phyloP scores from a whole-genome alignment of 2,329 filamentous ascomycete genomes.

The Nothophaeocryptopus gaeumannii region DNA sequence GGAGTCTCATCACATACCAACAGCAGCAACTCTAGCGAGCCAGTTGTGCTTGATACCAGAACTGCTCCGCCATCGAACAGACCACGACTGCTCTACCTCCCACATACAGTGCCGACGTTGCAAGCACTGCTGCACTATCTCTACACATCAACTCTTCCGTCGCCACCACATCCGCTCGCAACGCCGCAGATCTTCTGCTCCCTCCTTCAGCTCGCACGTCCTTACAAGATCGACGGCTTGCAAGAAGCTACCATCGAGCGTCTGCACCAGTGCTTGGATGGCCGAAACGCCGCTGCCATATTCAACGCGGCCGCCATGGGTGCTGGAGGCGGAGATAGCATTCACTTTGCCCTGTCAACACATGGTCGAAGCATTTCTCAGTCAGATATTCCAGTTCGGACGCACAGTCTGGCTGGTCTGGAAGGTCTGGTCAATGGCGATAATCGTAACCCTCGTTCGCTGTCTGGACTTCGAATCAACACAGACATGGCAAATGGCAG shows the following conservation, averaged over 20 bases:
- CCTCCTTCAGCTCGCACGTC: slow-evolving; percentile 84
- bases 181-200: slow-evolving; percentile 96
- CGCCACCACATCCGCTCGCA: slow-evolving; percentile 72
- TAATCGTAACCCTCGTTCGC: slow-evolving; percentile 23
- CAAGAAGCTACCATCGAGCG: slow-evolving; percentile 90
- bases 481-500: slow-evolving; percentile 46
- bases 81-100: slow-evolving; percentile 84
- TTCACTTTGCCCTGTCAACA: slow-evolving; percentile 56
- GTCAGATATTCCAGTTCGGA: slow-evolving; percentile 39
- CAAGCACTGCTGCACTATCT: slow-evolving; percentile 89
- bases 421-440: slow-evolving; percentile 42
- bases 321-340: slow-evolving; percentile 83
- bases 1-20: slow-evolving; percentile 41
- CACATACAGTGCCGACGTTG: slow-evolving; percentile 84
- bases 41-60: slow-evolving; percentile 52
- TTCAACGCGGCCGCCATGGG: slow-evolving; percentile 99
- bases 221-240: slow-evolving; percentile 89
- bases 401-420: slow-evolving; percentile 51
- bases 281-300: slow-evolving; percentile 89
- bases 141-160: slow-evolving; percentile 85
- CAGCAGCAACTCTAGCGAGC: slow-evolving; percentile 42
- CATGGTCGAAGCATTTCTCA: slow-evolving; percentile 32
- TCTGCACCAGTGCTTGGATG: slow-evolving; percentile 83
- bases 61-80: slow-evolving; percentile 59
- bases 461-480: slow-evolving; percentile 47